Evolutionary conservation across 2,329 filamentous ascomycete species (phyloP), one percentile per base, ranked within the genome.

Genomic region (Macroventuria anomochaeta): DNA sequence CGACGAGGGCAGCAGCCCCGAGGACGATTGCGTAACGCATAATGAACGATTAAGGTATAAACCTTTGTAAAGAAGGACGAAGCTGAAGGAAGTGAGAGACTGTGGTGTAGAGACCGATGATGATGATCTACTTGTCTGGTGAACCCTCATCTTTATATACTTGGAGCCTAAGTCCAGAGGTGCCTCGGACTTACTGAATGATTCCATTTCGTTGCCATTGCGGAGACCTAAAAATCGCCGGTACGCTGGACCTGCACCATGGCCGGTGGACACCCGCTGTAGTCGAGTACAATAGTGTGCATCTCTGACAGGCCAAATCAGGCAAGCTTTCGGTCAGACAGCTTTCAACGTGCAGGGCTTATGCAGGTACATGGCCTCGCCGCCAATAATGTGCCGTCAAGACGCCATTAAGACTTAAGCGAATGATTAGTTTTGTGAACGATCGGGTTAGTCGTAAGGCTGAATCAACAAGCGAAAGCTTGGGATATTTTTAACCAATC

Each of bases 1-100:
- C 60, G 11, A 61, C 63, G 21, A 66, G 60, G 50, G 62, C 62
- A 46, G 60, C 62, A 43, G 62, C 63, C 36, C 57, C 63, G 34
- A 66, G 43, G 37, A 66, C 25, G 44, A 63, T 46, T 40, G 49
- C 59, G 42, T 58, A 62, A 57, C 62, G 62, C 63, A 66, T 66
- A 46, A 46, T 41, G 46, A 59, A 32, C 18, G 36, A 34, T 33
- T 26, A 43, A 50, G 28, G 42, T 46, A 38, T 20, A 7, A 18
- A 42, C 25, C 36, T 42, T 10, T 36, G 43, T 43, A 21, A 43
- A 31, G 32, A 48, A 37, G 21, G 37, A 7, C 25, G 44, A 40
- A 42, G 44, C 38, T 52, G 43, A 7, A 20, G 23, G 51, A 29
- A 54, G 44, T 33, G 39, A 49, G 32, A 31, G 49, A 37, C 18